Evolutionary conservation across 2,329 filamentous ascomycete genomes (phyloP).

Genomic region (Aspergillus ibericus): DNA sequence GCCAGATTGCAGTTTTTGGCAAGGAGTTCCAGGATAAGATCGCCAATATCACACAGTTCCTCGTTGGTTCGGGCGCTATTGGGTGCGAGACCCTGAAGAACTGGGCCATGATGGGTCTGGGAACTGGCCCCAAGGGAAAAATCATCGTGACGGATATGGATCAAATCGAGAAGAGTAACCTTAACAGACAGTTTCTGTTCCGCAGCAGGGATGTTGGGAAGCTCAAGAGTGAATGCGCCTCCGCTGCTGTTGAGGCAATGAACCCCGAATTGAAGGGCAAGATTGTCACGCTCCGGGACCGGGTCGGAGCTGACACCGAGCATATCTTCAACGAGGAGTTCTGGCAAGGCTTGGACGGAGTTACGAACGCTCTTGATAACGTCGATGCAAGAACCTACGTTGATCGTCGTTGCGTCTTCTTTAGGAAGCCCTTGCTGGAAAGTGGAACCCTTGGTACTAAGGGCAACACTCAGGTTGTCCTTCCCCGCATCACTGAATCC

Average conservation of each 20-base stretch:
- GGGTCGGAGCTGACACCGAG: conserved; percentile 89
- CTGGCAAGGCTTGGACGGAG: conserved; percentile 82
- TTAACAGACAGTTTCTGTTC: conserved; percentile 97
- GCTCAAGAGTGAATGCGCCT: conserved; percentile 94
- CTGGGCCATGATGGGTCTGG: conserved; percentile 98
- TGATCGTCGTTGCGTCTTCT: conserved; percentile 94
- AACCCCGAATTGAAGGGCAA: conserved; percentile 89
- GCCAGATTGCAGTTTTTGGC: conserved; percentile 95
- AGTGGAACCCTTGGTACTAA: conserved; percentile 98
- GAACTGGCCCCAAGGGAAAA: conserved; percentile 80
- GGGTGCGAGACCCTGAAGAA: conserved; percentile 99
- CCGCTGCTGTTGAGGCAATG: conserved; percentile 87
- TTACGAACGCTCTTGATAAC: conserved; percentile 97
- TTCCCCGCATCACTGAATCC: conserved; percentile 89
- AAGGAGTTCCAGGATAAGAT: conserved; percentile 93
- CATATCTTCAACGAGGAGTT: conserved; percentile 92
- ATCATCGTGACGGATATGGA: conserved; percentile 97
- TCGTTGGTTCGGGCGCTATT: conserved; percentile 95
- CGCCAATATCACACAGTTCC: conserved; percentile 83
- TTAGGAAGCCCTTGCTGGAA: conserved; percentile 93
- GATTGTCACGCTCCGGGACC: conserved; percentile 81
- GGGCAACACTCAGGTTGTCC: conserved; percentile 94
- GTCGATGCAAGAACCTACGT: conserved; percentile 96
- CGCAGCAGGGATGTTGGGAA: conserved; percentile 88
- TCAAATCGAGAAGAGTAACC: conserved; percentile 97